Percentiles rank a stretch among this genome's conserved stretches.
These are phyloP conservation scores for Fraxinus sp. DNA, from an alignment of 305 asterid genomes.

Conservation along the genomic window DNA sequence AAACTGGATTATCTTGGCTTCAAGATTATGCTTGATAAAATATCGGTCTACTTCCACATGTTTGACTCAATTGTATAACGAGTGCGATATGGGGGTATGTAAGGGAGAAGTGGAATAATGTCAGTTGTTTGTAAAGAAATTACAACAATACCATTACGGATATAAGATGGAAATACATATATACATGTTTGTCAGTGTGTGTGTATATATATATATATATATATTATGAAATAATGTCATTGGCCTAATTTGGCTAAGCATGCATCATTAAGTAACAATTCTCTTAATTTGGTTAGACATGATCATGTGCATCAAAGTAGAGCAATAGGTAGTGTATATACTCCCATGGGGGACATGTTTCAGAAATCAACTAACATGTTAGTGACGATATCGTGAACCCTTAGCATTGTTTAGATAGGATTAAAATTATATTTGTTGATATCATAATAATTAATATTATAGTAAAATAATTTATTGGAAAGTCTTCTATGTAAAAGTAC, in stretches of 20 bases:
- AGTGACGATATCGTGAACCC: background rate
- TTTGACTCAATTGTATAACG: background rate
- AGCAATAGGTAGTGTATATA: background rate
- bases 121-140: slow-evolving; percentile 18
- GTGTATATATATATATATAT: no score
- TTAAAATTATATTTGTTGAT: background rate
- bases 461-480: background rate
- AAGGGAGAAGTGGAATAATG: background rate
- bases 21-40: no score
- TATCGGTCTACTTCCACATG: no score
- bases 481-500: background rate
- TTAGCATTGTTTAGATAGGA: background rate
- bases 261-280: background rate
- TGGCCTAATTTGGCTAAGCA: background rate
- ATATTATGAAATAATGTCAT: background rate
- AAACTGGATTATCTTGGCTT: no score
- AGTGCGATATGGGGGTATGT: slow-evolving; percentile 27
- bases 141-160: slow-evolving; percentile 28
- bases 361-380: background rate
- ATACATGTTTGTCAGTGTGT: no score
- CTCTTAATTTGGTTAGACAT: background rate
- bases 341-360: background rate
- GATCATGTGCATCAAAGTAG: background rate
- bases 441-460: background rate
- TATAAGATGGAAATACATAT: background rate